phyloP scores from a whole-genome alignment of 441 rosid genomes.

The Populus hybrid region DNA sequence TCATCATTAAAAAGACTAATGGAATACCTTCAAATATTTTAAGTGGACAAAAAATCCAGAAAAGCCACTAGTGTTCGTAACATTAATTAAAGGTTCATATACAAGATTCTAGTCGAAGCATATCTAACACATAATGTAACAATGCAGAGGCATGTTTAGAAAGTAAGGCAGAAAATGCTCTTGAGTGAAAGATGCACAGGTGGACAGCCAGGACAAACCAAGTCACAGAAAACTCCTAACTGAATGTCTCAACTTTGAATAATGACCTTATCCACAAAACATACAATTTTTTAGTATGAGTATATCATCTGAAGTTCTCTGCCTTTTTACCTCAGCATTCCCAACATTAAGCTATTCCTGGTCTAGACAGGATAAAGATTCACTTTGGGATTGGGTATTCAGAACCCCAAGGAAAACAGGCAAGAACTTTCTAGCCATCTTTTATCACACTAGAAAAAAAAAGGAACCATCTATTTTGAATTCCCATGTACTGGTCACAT shows the following conservation, averaged over 20 bases:
- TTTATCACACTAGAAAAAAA: not conserved
- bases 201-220: not conserved
- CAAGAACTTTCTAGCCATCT: not conserved
- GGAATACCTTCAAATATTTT: conserved; percentile 5
- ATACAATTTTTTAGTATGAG: not conserved
- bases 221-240: not conserved
- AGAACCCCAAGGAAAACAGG: not conserved
- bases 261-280: not conserved
- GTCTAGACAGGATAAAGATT: not conserved
- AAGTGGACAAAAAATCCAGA: not conserved
- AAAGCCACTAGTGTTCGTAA: not conserved
- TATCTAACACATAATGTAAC: not conserved
- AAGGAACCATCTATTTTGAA: not conserved
- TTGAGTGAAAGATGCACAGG: not conserved
- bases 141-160: not conserved
- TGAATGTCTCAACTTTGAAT: not conserved
- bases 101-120: not conserved
- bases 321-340: not conserved
- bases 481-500: not conserved
- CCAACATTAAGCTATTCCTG: not conserved
- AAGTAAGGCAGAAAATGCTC: not conserved
- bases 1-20: conserved; percentile 11
- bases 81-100: not conserved
- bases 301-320: not conserved
- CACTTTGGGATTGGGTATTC: not conserved